phyloP scores from a whole-genome alignment of 2,329 filamentous ascomycete genomes.

The Apiospora saccharicola region DNA sequence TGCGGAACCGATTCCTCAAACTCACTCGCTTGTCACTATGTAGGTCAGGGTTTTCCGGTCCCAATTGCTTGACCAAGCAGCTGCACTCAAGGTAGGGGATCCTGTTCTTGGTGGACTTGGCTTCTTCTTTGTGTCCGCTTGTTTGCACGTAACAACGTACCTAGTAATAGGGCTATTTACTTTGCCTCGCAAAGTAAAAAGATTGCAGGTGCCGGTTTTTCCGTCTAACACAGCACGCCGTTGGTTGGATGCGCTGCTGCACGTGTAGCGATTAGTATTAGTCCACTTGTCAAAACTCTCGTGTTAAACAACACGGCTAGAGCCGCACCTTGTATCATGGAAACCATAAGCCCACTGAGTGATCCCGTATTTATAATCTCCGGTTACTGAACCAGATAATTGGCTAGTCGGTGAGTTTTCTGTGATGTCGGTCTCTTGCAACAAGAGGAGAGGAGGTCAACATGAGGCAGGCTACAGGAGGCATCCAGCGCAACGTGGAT shows the following conservation, averaged over 20 bases:
- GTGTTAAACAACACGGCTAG: slow-evolving; percentile 19
- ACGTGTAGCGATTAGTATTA: neutral
- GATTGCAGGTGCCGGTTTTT: slow-evolving; percentile 9
- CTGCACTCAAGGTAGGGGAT: neutral
- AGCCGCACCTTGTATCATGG: slow-evolving; percentile 10
- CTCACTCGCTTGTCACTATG: neutral
- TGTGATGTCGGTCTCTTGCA: neutral
- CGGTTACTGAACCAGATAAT: neutral
- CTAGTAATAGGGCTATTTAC: slow-evolving; percentile 4
- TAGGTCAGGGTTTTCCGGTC: slow-evolving; percentile 6
- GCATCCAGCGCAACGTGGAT: neutral
- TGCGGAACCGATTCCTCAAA: slow-evolving; percentile 17
- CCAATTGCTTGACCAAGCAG: neutral
- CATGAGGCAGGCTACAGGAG: neutral
- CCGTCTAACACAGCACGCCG: neutral
- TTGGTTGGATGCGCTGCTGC: slow-evolving; percentile 10
- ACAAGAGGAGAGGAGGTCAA: neutral
- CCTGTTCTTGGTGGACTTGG: neutral
- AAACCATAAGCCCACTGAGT: neutral
- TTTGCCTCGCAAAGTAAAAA: slow-evolving; percentile 11
- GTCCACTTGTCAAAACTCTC: slow-evolving; percentile 8
- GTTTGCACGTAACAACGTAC: neutral
- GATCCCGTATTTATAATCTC: neutral
- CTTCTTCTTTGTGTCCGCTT: neutral
- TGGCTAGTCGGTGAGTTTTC: neutral